Base-by-base conservation (phyloP, 768 basidiomycete genomes). In the Russula lepida region DNA sequence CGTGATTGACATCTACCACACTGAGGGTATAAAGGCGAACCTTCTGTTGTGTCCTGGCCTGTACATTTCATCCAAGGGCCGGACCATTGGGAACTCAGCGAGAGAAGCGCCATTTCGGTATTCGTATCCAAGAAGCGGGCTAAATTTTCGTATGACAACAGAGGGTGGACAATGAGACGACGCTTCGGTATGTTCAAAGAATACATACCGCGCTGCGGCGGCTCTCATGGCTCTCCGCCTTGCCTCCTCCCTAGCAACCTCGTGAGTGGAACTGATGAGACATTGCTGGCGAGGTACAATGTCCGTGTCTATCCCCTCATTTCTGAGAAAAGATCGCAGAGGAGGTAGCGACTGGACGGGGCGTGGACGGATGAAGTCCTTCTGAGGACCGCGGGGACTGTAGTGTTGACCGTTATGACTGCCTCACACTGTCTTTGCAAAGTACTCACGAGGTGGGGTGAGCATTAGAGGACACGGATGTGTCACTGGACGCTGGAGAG, bases 341-440 rank as follows among this genome's bases (percentile, higher is more conserved):
- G 64, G 58, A 27, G 64, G 64, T n/a, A 66, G 35, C 17, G 64
- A 57, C 51, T 64, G 63, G 39, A 56, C 56, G 11, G 58, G 49
- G 6, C 54, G 57, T 12, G 55, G 57, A 56, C 43, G 8, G 28
- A 62, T 54, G 43, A 53, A 41, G 13, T 62, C 61, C 35, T 51
- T 56, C 30, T 58, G 56, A n/a, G 51, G 46, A 54, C 46, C 19
- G 9, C 62, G 57, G n/a, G 55, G 30, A 6, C 59, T 64, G 44
- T 17, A 39, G 37, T 17, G 47, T 33, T 12, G 21, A 32, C 35
- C 2, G 43, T 49, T 35, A 55, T 52, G n/a, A 37, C 21, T 1
- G 23, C 32, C 27, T 39, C 13, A 35, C 25, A 53, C 11, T 4
- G 19, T 1, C 30, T 19, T 28, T 30, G n/a, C n/a, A 21, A 27